Conservation (phyloP, 2,329 filamentous ascomycete species). For the Clathrospora elynae region DNA sequence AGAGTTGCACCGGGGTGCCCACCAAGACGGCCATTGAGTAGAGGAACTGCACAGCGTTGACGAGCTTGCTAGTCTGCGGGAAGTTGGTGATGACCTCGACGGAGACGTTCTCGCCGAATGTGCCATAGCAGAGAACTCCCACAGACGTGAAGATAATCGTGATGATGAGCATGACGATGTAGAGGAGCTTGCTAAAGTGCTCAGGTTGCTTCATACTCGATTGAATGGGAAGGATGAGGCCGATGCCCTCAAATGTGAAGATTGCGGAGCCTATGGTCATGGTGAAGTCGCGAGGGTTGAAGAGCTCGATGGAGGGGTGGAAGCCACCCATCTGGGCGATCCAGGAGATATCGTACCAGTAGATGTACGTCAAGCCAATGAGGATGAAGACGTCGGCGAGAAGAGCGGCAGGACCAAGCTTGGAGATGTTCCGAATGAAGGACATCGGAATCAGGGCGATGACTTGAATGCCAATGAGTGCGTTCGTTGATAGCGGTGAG, state of each 20-base stretch:
- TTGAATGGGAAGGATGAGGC: slow-evolving; percentile 76
- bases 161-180: slow-evolving; percentile 72
- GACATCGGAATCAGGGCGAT: slow-evolving; percentile 68
- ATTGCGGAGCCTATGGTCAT: slow-evolving; percentile 75
- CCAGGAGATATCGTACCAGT: slow-evolving; percentile 68
- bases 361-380: slow-evolving; percentile 73
- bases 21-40: slow-evolving; percentile 76
- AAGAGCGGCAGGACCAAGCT: slow-evolving; percentile 70
- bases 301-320: slow-evolving; percentile 65
- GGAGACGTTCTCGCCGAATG: slow-evolving; percentile 69
- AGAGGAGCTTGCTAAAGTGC: slow-evolving; percentile 69
- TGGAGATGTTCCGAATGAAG: slow-evolving; percentile 75
- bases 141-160: slow-evolving; percentile 74
- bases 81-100: slow-evolving; percentile 80
- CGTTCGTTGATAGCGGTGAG: slow-evolving; percentile 59
- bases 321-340: slow-evolving; percentile 62
- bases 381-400: slow-evolving; percentile 75
- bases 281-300: slow-evolving; percentile 72
- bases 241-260: slow-evolving; percentile 80
- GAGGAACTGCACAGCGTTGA: slow-evolving; percentile 76
- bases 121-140: slow-evolving; percentile 74
- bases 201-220: slow-evolving; percentile 74
- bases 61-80: slow-evolving; percentile 70
- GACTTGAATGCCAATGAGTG: slow-evolving; percentile 70
- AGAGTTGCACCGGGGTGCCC: slow-evolving; percentile 75